Conservation (phyloP, 768 basidiomycete genomes). For the Termitomyces sp. region DNA sequence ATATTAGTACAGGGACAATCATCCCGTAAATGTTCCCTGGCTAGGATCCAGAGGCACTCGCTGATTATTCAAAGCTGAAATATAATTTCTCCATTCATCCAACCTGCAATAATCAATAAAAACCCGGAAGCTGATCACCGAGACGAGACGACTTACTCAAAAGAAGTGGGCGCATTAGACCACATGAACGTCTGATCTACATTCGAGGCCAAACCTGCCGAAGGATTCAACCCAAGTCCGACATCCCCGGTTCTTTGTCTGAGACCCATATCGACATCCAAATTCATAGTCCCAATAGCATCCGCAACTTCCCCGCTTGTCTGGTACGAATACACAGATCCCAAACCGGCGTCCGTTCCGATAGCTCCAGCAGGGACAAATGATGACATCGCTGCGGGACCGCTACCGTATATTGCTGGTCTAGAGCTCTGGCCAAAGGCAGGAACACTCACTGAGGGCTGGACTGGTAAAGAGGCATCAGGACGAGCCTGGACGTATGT, state of each 20-base stretch:
- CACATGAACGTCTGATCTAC: constrained; percentile 50
- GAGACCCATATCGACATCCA: not conserved
- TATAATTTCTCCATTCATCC: constrained; percentile 38
- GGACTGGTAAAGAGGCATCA: not conserved
- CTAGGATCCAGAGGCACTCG: not conserved
- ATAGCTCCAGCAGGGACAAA: not conserved
- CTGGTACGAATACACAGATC: not conserved
- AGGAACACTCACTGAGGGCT: not conserved
- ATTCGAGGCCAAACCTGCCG: not conserved
- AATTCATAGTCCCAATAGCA: not conserved
- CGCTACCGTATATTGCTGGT: not conserved
- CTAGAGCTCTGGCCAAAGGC: not conserved
- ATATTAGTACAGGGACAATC: not conserved
- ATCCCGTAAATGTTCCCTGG: not conserved
- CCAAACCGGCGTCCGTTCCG: not conserved
- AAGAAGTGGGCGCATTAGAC: constrained; percentile 55
- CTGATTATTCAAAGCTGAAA: constrained; percentile 27
- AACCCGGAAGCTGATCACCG: not conserved
- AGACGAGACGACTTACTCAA: constrained; percentile 42
- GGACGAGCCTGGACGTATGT: not conserved
- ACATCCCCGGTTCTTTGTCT: not conserved
- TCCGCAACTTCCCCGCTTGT: not conserved
- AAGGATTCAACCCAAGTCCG: not conserved
- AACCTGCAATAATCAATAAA: constrained; percentile 20
- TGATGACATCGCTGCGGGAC: constrained; percentile 1